Percentiles rank a stretch among this genome's conserved stretches.
phyloP scores from a whole-genome alignment of 306 rosid genomes.

The Luffa acutangula region DNA sequence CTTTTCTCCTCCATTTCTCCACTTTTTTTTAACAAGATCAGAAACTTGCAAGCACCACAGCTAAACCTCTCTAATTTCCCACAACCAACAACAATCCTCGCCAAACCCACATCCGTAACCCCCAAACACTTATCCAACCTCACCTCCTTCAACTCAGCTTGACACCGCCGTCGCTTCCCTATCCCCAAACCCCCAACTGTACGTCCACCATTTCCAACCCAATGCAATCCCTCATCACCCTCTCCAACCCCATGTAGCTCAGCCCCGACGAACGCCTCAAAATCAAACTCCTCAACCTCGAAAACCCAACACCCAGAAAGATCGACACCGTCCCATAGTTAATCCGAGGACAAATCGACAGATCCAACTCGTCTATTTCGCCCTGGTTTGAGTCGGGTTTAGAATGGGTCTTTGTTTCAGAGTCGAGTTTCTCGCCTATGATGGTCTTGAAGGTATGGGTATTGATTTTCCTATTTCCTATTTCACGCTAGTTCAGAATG shows the following conservation, averaged over 20 bases:
- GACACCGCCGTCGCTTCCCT: conserved; percentile 51
- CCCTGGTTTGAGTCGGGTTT: no score
- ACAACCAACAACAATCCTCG: conserved; percentile 42
- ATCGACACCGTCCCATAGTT: conserved; percentile 25
- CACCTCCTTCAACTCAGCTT: conserved; percentile 36
- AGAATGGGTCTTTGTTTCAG: no score
- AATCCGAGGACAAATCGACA: conserved; percentile 44
- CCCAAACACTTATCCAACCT: conserved; percentile 49
- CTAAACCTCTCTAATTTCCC: conserved; percentile 34
- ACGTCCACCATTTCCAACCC: conserved; percentile 34
- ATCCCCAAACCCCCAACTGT: conserved; percentile 44
- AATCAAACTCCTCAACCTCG: conserved; percentile 21
- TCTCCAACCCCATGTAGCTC: conserved; percentile 34
- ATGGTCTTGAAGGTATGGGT: no score
- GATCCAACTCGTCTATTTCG: conserved; percentile 35
- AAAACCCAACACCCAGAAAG: conserved; percentile 23
- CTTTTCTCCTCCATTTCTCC: no score
- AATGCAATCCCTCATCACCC: conserved; percentile 29
- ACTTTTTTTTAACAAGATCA: no score
- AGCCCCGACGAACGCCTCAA: conserved; percentile 48
- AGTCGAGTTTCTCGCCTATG: no score
- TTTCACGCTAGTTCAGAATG: no score
- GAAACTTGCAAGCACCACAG: conserved; percentile 60
- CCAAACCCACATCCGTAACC: conserved; percentile 54
- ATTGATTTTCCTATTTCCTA: no score